Base-by-base conservation (phyloP, 2,329 filamentous ascomycete species). In the Pestalotiopsis sp. region DNA sequence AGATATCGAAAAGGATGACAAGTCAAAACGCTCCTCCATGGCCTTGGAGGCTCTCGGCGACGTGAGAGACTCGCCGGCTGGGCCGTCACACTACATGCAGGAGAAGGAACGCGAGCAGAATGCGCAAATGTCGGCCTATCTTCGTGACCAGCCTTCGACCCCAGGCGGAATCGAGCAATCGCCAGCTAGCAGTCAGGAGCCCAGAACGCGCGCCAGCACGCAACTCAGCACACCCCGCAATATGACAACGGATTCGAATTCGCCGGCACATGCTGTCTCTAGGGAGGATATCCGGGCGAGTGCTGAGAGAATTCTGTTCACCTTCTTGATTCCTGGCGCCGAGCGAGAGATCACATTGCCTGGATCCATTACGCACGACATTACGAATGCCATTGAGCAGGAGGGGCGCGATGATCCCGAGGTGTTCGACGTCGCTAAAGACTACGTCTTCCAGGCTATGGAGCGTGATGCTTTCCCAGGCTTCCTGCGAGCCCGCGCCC, bases 391-490 rank as follows among this genome's bases (percentile, higher is more conserved):
- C 14, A 97, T 99, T 71, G 96, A 99, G 81, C 92, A 95, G 73
- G 91, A 94, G 72, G 93, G 94, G 60, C 91, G 96, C 74, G 96
- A 98, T 76, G 96, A 99, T 78, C 96, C 96, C 0, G 96, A 99
- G 80, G 92, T 99, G 13, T 99, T 99, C 76, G 96, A 98, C 78
- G 91, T 93, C 23, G 96, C 96, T 67, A 99, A 99, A 84, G 96
- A 99, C 83, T 99, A 98, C 79, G 96, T 98, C 71, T 99, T 98
- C 81, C 97, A 99, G 82, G 97, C 97, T 41, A 99, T 99, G 96
- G 97, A 99, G 82, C 90, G 97, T 68, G 96, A 99, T 82, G 96
- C 97, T n/a, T 99, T 97, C 79, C 96, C 97, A 0, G 95, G 95
- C 1, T 99, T 99, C 82, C 86, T 99, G 69, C 89, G 95, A 77